Evolutionary conservation across 2,329 filamentous ascomycete species (phyloP).

Genomic region (Stachybotrys echinatus): DNA sequence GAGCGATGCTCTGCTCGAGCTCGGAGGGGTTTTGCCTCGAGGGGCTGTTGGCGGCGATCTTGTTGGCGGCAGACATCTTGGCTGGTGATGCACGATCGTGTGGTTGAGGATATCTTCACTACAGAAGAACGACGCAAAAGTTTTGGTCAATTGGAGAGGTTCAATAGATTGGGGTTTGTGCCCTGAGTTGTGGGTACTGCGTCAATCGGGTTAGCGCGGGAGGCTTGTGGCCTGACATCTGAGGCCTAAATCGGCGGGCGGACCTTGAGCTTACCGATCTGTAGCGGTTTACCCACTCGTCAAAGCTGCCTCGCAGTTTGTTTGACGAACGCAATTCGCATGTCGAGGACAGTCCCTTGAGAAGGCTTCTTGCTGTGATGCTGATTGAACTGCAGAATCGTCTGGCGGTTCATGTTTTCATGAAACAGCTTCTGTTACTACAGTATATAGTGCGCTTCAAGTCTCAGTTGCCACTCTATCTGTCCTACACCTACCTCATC

Average conservation of each 20-base stretch:
- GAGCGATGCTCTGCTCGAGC: slow-evolving; percentile 95
- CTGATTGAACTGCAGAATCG: too few relatives aligned
- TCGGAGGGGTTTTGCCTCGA: slow-evolving; percentile 94
- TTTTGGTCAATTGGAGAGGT: slow-evolving; percentile 24
- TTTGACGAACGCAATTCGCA: too few relatives aligned
- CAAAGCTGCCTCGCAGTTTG: too few relatives aligned
- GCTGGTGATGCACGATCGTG: slow-evolving; percentile 34
- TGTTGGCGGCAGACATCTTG: slow-evolving; percentile 73
- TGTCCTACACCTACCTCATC: too few relatives aligned
- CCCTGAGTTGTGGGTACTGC: slow-evolving; percentile 19
- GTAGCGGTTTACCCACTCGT: too few relatives aligned
- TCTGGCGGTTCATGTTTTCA: too few relatives aligned
- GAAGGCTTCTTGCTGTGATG: too few relatives aligned
- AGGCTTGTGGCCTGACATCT: background rate
- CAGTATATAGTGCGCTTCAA: too few relatives aligned
- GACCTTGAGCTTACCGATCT: background rate
- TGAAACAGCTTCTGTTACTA: too few relatives aligned
- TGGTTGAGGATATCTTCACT: slow-evolving; percentile 21
- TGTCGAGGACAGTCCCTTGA: too few relatives aligned
- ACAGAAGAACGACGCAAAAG: slow-evolving; percentile 16
- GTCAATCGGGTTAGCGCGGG: background rate
- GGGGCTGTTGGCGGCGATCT: slow-evolving; percentile 96
- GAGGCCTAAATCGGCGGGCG: background rate
- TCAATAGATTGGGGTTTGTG: slow-evolving; percentile 38
- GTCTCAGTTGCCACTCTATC: too few relatives aligned